Evolutionary conservation across 108 stramenopile species (phyloP), one percentile per base, ranked within the genome.

Genomic region (Cylindrotheca fusiformis): DNA sequence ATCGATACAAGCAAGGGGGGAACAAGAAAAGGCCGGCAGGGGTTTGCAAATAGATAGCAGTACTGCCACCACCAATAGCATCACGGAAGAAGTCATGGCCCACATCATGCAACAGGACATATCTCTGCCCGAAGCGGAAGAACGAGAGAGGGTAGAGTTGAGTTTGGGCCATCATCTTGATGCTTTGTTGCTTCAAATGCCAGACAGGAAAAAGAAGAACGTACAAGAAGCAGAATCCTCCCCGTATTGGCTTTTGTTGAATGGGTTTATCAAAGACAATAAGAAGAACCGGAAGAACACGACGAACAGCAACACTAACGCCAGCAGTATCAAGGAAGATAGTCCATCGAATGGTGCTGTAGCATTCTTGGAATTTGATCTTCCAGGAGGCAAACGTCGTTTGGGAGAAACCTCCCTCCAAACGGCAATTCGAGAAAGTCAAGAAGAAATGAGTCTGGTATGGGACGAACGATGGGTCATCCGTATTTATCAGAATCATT

Each of bases 311-410:
- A 28, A 55, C 53, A 28, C 3, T 26, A 26, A 25, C 53, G 25
- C 6, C 20, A n/a, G 6, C 32, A 4, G 44, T 25, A 22, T 6
- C 2, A 29, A 56, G 8, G 55, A 24, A 5, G 10, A 19, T 29
- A 29, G 5, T 24, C 28, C 10, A 26, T 14, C 12, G 17, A 14
- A 56, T 29, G 24, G 24, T 4, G 14, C 28, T 18, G 19, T 21
- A 10, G 29, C 32, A 19, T 22, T 29, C 18, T 52, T 55, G 25
- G 23, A 8, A 46, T 45, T 84, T 23, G 79, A 84, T 63, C 45
- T 84, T 31, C 83, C 83, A 1, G 83, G 83, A 20, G 83, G 83
- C 18, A 84, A 84, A 45, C 79, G 83, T 10, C 79, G 76, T 48
- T 52, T 84, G 14, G 83, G 80, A 17, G 83, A 84, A 54, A 72